Conservation (phyloP, 2,329 filamentous ascomycete genomes). For the Huntiella bhutanensis region DNA sequence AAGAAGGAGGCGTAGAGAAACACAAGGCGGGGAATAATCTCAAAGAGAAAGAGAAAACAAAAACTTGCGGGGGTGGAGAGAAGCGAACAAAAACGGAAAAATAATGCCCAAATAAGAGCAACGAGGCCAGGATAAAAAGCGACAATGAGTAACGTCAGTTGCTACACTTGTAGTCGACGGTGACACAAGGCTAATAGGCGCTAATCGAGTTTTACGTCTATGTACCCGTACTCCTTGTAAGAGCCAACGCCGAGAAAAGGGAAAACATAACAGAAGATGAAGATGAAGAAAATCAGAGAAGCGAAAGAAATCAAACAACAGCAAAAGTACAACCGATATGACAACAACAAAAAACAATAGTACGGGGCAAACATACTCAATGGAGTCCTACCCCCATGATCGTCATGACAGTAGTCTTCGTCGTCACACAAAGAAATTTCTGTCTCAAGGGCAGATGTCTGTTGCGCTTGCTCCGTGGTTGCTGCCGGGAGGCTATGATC, state of each 20-base stretch:
- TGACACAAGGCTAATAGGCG: conserved; percentile 5
- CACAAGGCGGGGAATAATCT: background rate
- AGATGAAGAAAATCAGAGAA: background rate
- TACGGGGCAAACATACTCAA: too few relatives aligned
- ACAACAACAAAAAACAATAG: background rate
- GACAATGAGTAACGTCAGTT: too few relatives aligned
- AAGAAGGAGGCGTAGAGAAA: background rate
- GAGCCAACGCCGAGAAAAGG: background rate
- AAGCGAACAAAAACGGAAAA: background rate
- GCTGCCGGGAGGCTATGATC: too few relatives aligned
- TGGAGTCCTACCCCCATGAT: too few relatives aligned
- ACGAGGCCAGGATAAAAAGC: too few relatives aligned
- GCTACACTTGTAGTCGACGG: conserved; percentile 4
- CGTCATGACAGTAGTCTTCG: too few relatives aligned
- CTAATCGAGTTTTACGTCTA: too few relatives aligned
- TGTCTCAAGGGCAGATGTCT: too few relatives aligned
- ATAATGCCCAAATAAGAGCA: background rate
- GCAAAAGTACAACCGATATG: background rate
- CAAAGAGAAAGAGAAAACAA: background rate
- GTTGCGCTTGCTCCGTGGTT: too few relatives aligned
- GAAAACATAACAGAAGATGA: background rate
- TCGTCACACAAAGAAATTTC: too few relatives aligned
- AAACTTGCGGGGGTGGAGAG: background rate
- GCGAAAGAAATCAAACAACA: background rate
- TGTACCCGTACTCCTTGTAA: too few relatives aligned